A percentile compares a stretch with the other conserved stretches of the same genome.
Evolutionary conservation across 257 asterid species (phyloP).

Genomic region (Nicotiana obtusifolia): DNA sequence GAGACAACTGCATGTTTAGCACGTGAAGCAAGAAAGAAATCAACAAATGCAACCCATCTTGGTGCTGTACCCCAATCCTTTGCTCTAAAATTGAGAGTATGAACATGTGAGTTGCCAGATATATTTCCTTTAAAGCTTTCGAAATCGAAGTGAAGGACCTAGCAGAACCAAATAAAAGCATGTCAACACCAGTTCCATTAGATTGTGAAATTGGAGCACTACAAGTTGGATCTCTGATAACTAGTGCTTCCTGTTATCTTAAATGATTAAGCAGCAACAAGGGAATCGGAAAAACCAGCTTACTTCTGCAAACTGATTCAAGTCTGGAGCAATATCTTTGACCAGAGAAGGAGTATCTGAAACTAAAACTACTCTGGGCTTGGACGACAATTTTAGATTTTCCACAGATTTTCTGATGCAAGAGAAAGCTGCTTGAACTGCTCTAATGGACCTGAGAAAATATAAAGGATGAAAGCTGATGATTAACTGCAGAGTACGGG

Average conservation of each 20-base stretch:
- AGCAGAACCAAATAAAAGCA: conserved; percentile 18
- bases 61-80: conserved; percentile 99
- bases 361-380: conserved; percentile 71
- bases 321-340: conserved; percentile 44
- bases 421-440: conserved; percentile 61
- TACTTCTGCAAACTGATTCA: conserved; percentile 74
- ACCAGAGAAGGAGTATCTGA: conserved; percentile 80
- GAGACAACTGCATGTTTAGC: conserved; percentile 74
- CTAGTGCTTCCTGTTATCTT: neutral
- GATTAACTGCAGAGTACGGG: neutral
- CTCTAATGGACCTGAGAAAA: conserved; percentile 67
- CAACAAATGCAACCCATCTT: conserved; percentile 98
- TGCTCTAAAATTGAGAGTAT: conserved; percentile 42
- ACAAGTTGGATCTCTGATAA: neutral
- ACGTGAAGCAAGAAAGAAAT: conserved; percentile 90
- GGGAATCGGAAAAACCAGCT: conserved; percentile 7
- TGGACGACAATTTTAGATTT: conserved; percentile 30
- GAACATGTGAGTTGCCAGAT: conserved; percentile 27
- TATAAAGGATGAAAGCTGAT: neutral
- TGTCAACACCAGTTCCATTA: neutral
- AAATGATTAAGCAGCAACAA: neutral
- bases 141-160: conserved; percentile 84
- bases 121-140: conserved; percentile 50
- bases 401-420: conserved; percentile 49
- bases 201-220: neutral